Evolutionary conservation across 306 rosid species (phyloP), one percentile per base, ranked within the genome.

Genomic region (Vicia sativa): DNA sequence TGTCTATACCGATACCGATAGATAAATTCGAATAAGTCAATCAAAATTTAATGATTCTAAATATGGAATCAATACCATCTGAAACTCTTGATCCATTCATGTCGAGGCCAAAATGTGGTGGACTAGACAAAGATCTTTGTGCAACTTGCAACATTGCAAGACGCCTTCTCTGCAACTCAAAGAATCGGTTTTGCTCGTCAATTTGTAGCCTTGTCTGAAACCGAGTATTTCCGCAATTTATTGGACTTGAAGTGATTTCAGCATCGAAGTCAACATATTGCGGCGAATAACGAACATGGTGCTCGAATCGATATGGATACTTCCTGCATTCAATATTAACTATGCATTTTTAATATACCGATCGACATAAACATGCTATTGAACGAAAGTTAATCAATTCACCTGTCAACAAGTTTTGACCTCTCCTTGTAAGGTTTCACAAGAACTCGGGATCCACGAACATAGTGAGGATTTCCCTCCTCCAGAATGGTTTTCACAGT

Each of bases 371-470:
- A 48, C 52, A 50, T 21, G 8, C 58, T 52, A 10, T 52, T 21
- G 29, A 50, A 19, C 9, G 13, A 19, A 29, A 19, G 12, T 54
- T 2, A 65, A 15, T 54, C 10, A 67, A 5, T 11, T 64, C 43
- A 87, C 98, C 92, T 83, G 35, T 81, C 88, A 44, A 28, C 62
- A 49, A 77, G 82, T 80, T 86, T 89, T n/a, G 92, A 61, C 81
- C 83, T 92, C 70, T 92, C 98, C 75, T 87, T 68, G 67, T 89
- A 92, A 52, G 96, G 96, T 65, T 92, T 92, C 42, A 84, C 96
- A 35, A 87, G 91, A 81, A 92, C 92, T 26, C 95, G 91, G 48
- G 88, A 86, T 18, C 89, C 92, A 5, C 84, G 73, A 69, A 92
- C 89, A 48, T 59, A 81, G 68, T 92, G 96, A 9, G 96, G 96